Evolutionary conservation across 345 rosid genomes (phyloP).

Genomic region (Populus alba): DNA sequence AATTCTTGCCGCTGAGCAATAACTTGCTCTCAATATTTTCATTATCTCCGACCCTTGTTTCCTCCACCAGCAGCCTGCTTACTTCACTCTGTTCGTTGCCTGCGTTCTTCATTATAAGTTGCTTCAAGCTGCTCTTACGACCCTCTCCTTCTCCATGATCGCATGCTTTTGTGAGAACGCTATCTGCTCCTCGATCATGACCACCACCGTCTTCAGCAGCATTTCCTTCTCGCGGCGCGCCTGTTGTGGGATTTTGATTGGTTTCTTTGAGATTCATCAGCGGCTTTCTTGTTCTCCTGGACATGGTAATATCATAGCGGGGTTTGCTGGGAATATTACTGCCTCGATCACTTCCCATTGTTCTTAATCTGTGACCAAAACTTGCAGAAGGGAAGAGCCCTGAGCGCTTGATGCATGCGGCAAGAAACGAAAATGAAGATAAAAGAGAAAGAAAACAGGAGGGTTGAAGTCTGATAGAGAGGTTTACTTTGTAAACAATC

Average conservation of each 20-base stretch:
- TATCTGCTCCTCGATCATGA: neutral
- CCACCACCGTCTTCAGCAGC: neutral
- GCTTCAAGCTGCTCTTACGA: conserved; percentile 47
- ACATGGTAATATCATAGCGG: conserved; percentile 58
- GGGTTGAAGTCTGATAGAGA: neutral
- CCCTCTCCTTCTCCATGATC: neutral
- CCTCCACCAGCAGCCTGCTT: neutral
- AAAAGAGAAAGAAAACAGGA: neutral
- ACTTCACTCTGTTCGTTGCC: neutral
- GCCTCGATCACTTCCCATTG: conserved; percentile 43
- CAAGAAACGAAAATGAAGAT: neutral
- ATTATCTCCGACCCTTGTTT: conserved; percentile 1
- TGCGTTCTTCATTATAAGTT: conserved; percentile 37
- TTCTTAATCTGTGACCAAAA: neutral
- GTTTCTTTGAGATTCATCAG: conserved; percentile 7
- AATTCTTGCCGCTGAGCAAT: conserved; percentile 28
- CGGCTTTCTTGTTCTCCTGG: conserved; percentile 74
- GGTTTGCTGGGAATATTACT: conserved; percentile 28
- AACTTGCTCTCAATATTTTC: neutral
- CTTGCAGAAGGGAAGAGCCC: neutral
- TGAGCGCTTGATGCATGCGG: neutral
- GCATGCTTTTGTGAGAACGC: neutral
- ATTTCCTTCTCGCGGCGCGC: neutral
- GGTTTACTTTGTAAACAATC: conserved; percentile 24
- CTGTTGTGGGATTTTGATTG: no score